Conservation (phyloP, 352 stramenopile genomes). For the Peronospora tabacina region DNA sequence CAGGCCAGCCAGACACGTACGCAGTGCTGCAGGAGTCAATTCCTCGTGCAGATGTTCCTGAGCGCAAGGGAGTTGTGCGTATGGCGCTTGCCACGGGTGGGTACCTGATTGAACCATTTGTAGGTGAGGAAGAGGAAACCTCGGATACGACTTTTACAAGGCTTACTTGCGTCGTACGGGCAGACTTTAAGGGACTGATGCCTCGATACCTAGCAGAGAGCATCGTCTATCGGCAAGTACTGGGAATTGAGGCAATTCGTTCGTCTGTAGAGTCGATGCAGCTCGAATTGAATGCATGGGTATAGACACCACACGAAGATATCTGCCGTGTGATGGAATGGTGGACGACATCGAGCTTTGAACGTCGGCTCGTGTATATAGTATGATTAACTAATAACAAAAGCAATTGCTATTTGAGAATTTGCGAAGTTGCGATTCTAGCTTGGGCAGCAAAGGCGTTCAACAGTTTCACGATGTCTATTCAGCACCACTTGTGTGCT, state of each 20-base stretch:
- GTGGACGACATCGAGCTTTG: slow-evolving; percentile 17
- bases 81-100: slow-evolving; percentile 70
- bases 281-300: slow-evolving; percentile 21
- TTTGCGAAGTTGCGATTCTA: background rate
- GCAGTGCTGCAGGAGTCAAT: slow-evolving; percentile 65
- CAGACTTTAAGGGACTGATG: slow-evolving; percentile 56
- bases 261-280: slow-evolving; percentile 35
- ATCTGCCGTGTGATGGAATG: slow-evolving; percentile 27
- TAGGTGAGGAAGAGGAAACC: slow-evolving; percentile 17
- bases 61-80: slow-evolving; percentile 56
- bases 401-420: background rate
- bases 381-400: slow-evolving; percentile 3
- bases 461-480: background rate
- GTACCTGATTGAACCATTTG: slow-evolving; percentile 52
- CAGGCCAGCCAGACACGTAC: slow-evolving; percentile 50
- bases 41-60: slow-evolving; percentile 52
- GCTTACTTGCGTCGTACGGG: slow-evolving; percentile 48
- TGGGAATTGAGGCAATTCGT: slow-evolving; percentile 52
- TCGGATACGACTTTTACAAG: slow-evolving; percentile 20
- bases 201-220: slow-evolving; percentile 64
- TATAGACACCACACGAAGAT: slow-evolving; percentile 10
- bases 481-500: too few relatives aligned
- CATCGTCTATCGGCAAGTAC: slow-evolving; percentile 66
- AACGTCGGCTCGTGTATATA: slow-evolving; percentile 23
- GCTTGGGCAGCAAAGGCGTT: background rate